A percentile compares a stretch with the other conserved stretches of the same genome.
Conservation (phyloP, 805 yeast genomes). For the Saturnispora sekii region DNA sequence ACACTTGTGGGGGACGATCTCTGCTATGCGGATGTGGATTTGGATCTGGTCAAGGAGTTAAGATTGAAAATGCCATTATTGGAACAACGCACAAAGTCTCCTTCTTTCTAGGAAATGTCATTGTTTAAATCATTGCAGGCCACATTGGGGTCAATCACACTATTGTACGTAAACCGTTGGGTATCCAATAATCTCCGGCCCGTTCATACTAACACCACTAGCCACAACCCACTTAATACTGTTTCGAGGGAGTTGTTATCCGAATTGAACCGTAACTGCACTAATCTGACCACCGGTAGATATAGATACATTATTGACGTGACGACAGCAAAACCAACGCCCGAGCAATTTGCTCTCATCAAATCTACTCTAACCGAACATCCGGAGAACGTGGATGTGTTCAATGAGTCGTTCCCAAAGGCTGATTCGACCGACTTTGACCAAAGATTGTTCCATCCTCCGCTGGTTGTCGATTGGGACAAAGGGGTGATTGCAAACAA, state of each 20-base stretch:
- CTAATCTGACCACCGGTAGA: slow-evolving; percentile 2
- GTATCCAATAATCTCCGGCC: too few species aligned
- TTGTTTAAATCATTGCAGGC: slow-evolving; percentile 37
- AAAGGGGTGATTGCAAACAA: slow-evolving; percentile 44
- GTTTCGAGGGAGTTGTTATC: not conserved
- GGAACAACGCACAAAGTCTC: slow-evolving; percentile 50
- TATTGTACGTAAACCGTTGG: too few species aligned
- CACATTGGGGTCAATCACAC: too few species aligned
- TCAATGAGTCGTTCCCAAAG: slow-evolving; percentile 3
- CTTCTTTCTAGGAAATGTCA: slow-evolving; percentile 29
- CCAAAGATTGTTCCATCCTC: slow-evolving; percentile 18
- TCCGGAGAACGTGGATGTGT: too few species aligned
- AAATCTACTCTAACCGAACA: slow-evolving; percentile 14
- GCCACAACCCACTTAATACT: not conserved
- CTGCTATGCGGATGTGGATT: slow-evolving; percentile 60
- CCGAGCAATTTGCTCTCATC: slow-evolving; percentile 25
- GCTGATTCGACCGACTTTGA: slow-evolving; percentile 20
- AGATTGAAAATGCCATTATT: slow-evolving; percentile 70
- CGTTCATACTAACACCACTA: not conserved
- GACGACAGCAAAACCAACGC: slow-evolving; percentile 19
- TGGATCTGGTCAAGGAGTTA: slow-evolving; percentile 36
- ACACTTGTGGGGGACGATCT: slow-evolving; percentile 31
- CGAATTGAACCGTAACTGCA: slow-evolving; percentile 16
- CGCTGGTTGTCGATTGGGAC: slow-evolving; percentile 57
- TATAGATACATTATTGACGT: slow-evolving; percentile 22